Percentiles rank a stretch among this genome's conserved stretches.
These are phyloP conservation scores for Pichia sp. DNA, from an alignment of 1,139 yeast genomes.

Conservation along the genomic window DNA sequence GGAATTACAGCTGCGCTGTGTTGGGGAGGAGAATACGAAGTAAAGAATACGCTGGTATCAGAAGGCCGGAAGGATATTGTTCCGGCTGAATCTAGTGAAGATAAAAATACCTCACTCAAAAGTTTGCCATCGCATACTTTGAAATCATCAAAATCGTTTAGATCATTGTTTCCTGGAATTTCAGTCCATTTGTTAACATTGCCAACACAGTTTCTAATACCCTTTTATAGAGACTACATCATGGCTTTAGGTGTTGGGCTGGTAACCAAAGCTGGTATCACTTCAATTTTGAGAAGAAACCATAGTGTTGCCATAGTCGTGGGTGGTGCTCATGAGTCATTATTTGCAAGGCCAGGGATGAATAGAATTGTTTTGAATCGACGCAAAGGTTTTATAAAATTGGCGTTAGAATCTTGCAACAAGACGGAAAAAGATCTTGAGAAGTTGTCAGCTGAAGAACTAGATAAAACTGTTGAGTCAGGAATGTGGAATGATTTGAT, in stretches of 20 bases:
- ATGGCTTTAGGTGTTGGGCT: slow-evolving; percentile 78
- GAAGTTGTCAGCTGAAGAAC: slow-evolving; percentile 37
- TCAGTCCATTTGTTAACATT: slow-evolving; percentile 73
- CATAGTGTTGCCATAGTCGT: slow-evolving; percentile 85
- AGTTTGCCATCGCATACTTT: neutral
- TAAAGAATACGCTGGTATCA: slow-evolving; percentile 2
- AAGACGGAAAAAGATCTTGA: slow-evolving; percentile 5
- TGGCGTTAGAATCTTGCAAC: slow-evolving; percentile 58
- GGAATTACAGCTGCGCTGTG: slow-evolving; percentile 66
- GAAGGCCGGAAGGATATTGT: neutral
- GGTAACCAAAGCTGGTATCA: slow-evolving; percentile 72
- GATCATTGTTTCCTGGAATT: slow-evolving; percentile 68
- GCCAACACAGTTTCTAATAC: slow-evolving; percentile 76
- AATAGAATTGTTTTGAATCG: slow-evolving; percentile 66
- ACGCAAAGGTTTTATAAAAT: slow-evolving; percentile 82
- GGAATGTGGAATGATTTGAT: slow-evolving; percentile 16
- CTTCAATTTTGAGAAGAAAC: slow-evolving; percentile 58
- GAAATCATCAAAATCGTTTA: slow-evolving; percentile 11
- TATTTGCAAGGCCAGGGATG: slow-evolving; percentile 59
- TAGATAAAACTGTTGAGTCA: slow-evolving; percentile 3
- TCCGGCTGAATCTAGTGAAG: neutral
- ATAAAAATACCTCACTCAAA: neutral
- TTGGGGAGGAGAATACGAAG: slow-evolving; percentile 12
- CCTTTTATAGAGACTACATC: slow-evolving; percentile 82
- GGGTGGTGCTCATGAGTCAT: slow-evolving; percentile 93